Percentiles rank a stretch among this genome's conserved stretches.
Conservation (phyloP, 441 rosid genomes). For the Jatropha multifida region DNA sequence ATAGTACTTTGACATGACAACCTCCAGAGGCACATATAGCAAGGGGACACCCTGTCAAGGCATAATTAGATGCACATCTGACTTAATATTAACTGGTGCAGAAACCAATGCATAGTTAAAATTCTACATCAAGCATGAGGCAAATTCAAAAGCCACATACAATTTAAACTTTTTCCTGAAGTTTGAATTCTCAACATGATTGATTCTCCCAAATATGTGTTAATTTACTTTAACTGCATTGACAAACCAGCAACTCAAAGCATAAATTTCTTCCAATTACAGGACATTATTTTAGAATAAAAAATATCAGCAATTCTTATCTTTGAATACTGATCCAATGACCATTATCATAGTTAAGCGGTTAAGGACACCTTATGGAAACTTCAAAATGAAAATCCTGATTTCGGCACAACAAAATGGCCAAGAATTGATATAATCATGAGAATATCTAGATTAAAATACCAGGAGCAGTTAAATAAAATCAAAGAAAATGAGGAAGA, state of each 20-base stretch:
- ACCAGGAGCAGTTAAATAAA: neutral
- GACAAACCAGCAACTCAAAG: neutral
- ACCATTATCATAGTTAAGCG: neutral
- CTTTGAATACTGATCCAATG: neutral
- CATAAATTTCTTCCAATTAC: neutral
- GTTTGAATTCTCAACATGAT: neutral
- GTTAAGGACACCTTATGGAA: neutral
- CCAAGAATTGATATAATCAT: neutral
- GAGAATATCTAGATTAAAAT: neutral
- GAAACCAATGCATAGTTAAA: neutral
- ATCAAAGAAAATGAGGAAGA: neutral
- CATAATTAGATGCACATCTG: slow-evolving; percentile 17
- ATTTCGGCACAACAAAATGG: neutral
- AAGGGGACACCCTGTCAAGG: slow-evolving; percentile 73
- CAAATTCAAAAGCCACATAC: neutral
- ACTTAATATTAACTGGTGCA: neutral
- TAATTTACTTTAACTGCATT: neutral
- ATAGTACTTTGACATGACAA: slow-evolving; percentile 85
- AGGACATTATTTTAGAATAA: neutral
- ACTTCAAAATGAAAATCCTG: neutral
- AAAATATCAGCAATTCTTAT: neutral
- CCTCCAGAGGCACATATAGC: slow-evolving; percentile 88
- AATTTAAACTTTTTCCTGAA: neutral
- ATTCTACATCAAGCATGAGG: neutral
- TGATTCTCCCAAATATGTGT: neutral